These are phyloP conservation scores for Fusarium illudens DNA, from an alignment of 2,329 filamentous ascomycete species.

Conservation along the genomic window DNA sequence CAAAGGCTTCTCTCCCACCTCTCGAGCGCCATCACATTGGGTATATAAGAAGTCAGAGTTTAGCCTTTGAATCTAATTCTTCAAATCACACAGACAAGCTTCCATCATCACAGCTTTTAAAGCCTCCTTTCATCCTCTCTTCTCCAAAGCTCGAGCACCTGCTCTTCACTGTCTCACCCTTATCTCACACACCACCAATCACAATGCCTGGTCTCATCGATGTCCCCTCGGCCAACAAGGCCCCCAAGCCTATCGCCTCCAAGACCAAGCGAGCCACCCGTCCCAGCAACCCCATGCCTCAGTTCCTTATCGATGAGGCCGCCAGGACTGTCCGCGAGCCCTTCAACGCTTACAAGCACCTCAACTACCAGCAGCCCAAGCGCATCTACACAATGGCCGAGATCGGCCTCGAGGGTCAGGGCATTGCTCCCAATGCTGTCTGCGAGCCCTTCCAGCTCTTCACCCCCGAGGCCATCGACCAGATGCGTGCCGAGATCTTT, in stretches of 20 bases:
- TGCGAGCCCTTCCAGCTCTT: conserved; percentile 73
- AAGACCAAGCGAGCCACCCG: conserved; percentile 21
- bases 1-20: neutral
- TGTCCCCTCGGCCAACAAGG: neutral
- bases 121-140: neutral
- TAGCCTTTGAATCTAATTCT: neutral
- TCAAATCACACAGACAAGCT: neutral
- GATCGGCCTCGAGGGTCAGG: conserved; percentile 63
- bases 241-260: conserved; percentile 16
- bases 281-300: conserved; percentile 10
- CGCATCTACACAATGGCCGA: conserved; percentile 68
- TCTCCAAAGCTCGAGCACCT: neutral
- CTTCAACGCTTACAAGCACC: conserved; percentile 65
- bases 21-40: neutral
- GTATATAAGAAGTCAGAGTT: neutral
- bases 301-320: conserved; percentile 17
- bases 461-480: conserved; percentile 66
- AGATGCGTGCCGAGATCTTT: conserved; percentile 70
- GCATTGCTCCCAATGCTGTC: conserved; percentile 70
- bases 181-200: neutral
- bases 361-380: conserved; percentile 60
- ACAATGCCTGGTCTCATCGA: conserved; percentile 6
- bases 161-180: neutral
- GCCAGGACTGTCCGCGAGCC: conserved; percentile 3
- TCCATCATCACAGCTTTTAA: neutral